A percentile compares a stretch with the other conserved stretches of the same genome.
These are phyloP conservation scores for Daldinia sp. DNA, from an alignment of 2,329 filamentous ascomycete genomes.

Conservation along the genomic window DNA sequence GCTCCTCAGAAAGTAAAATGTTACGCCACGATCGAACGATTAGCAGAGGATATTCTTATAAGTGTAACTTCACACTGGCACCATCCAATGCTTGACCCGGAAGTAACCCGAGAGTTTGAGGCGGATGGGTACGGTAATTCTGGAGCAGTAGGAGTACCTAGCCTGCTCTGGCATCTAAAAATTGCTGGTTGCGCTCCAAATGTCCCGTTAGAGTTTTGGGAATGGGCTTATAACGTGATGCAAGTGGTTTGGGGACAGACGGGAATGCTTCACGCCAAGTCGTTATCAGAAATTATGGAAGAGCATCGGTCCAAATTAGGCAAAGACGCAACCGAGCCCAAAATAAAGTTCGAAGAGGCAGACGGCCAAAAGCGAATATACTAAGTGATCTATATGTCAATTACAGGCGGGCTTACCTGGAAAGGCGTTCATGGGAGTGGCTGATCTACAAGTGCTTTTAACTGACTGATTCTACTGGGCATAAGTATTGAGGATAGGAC, in stretches of 20 bases:
- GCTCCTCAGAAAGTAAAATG: constrained; percentile 50
- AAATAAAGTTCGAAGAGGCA: constrained; percentile 41
- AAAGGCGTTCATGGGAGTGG: constrained; percentile 28
- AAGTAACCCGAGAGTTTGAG: constrained; percentile 53
- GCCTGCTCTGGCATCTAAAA: constrained; percentile 62
- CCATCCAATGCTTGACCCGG: constrained; percentile 60
- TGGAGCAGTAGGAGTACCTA: constrained; percentile 62
- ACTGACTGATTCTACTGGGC: constrained; percentile 8
- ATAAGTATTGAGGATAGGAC: constrained; percentile 13
- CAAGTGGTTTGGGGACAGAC: constrained; percentile 64
- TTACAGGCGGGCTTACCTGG: constrained; percentile 7
- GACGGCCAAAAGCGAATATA: constrained; percentile 22
- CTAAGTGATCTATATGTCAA: constrained; percentile 6
- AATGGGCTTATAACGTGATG: constrained; percentile 60
- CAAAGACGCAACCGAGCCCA: constrained; percentile 37
- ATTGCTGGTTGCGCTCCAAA: constrained; percentile 62
- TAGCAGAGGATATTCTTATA: constrained; percentile 60
- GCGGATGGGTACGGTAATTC: constrained; percentile 57
- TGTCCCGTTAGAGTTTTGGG: constrained; percentile 57
- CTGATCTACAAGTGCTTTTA: constrained; percentile 10
- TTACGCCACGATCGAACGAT: constrained; percentile 53
- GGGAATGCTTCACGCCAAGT: constrained; percentile 64
- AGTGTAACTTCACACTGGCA: constrained; percentile 65
- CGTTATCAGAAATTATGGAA: constrained; percentile 59
- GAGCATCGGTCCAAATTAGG: constrained; percentile 46